These are phyloP conservation scores for Trichoderma sp. DNA, from an alignment of 2,329 filamentous ascomycete genomes.

Conservation along the genomic window DNA sequence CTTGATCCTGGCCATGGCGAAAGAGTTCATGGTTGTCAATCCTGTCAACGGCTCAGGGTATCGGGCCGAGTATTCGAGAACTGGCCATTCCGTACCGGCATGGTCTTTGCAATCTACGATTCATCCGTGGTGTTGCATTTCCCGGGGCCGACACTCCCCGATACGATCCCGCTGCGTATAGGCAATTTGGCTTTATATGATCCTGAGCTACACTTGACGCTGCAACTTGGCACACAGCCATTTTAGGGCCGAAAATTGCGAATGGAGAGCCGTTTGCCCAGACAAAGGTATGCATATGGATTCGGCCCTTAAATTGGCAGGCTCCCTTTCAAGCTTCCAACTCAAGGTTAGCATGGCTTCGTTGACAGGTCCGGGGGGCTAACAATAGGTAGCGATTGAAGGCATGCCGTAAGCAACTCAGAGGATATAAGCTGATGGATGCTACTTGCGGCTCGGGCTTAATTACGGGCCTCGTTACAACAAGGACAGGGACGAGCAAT, in stretches of 20 bases:
- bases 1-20: background rate
- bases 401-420: background rate
- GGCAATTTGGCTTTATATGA: background rate
- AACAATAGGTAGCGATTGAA: background rate
- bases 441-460: background rate
- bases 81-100: background rate
- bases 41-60: background rate
- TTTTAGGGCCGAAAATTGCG: background rate
- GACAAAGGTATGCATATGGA: slow-evolving; percentile 12
- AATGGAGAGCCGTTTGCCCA: background rate
- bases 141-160: slow-evolving; percentile 11
- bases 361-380: background rate
- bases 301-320: slow-evolving; percentile 13
- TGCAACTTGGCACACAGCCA: background rate
- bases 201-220: background rate
- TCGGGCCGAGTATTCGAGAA: slow-evolving; percentile 13
- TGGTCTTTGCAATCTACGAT: background rate
- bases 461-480: background rate
- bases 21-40: background rate
- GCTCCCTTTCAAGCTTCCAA: slow-evolving; percentile 17
- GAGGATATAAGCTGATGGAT: background rate
- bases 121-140: too few species aligned
- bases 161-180: background rate
- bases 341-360: slow-evolving; percentile 21
- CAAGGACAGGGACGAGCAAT: background rate